Evolutionary conservation across 176 grass and related monocot species (phyloP), one percentile per base, ranked within the genome.

Genomic region (Pontederia paniculata): DNA sequence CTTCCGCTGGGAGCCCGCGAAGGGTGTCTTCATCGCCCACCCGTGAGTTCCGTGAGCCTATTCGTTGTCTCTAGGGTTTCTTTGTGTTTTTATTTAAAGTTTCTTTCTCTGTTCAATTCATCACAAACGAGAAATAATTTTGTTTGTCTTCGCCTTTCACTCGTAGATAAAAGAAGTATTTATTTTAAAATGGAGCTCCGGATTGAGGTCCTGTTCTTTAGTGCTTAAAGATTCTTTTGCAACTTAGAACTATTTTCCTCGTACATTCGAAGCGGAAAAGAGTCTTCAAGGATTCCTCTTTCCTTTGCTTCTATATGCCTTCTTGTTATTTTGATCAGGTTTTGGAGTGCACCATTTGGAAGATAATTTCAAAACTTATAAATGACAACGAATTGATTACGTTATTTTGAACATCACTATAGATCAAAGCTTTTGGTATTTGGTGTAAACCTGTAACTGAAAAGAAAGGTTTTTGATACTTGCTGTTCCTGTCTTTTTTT

Each of bases 1-100:
- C 61, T 97, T 97, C 69, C 78, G 73, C 48, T 94, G 88, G 88
- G 76, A 94, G 66, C 55, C 83, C 12, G 61, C 57, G 59, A 81
- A 72, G 46, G 70, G 71, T 41, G 73, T 78, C 48, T 88, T 88
- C 73, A 15, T 80, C 46, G 79, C 91, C 14, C 77, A 97, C 6
- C 91, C 86, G 88, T 94, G 66, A 65, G 76, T 70, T 22, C 9
- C 19, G 48, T 23, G 1, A 5, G 25, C 15, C 49, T 25, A 37
- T 52, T 6, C 10, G 54, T 1, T 54, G 10, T 8, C 1, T 48
- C 50, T 14, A 19, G 10, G 6, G 60, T 54, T 57, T 55, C 18
- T n/a, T 2, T 50, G 22, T 61, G 22, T 7, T 52, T 31, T 55
- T 1, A 42, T 42, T 44, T 61, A 21, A 19, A 42, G 12, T 48